Evolutionary conservation across 2,329 filamentous ascomycete genomes (phyloP), one percentile per base, ranked within the genome.

Genomic region (Neoscytalidium dimidiatum): DNA sequence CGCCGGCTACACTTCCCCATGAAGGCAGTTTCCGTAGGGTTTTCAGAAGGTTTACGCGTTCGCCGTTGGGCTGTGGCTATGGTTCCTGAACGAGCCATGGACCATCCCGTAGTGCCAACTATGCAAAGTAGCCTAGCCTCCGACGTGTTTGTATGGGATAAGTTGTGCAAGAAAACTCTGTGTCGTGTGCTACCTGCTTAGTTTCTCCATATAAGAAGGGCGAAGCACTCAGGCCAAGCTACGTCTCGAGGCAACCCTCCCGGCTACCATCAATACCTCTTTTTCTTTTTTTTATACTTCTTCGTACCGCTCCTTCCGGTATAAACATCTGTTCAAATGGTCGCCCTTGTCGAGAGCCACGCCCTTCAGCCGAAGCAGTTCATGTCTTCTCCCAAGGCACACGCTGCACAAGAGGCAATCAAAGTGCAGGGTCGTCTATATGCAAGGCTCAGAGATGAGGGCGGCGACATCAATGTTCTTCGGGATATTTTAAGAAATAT

Each of bases 111-210:
- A 43, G 35, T 58, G 53, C 38, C 35, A 44, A 28, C 56, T 60
- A 33, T 46, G 56, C 56, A 60, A 46, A 46, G 17, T 28, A 46
- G 35, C 41, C 28, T 60, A 33, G 56, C 28, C 56, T 44, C 56
- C 56, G 56, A 46, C 56, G 33, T 60, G 56, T 60, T 60, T 60
- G 56, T 46, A 46, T 60, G 56, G 43, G 23, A 60, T 60, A 60
- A 60, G 56, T 60, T 60, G 29, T 46, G 56, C 56, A 46, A 28
- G 23, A 44, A 44, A 26, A 23, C 11, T 33, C 38, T 46, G 56
- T 60, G 56, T 60, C 56, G 26, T 31, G 43, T 60, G 19, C 56
- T 60, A 46, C 26, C 41, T 48, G 17, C 26, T 44, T 33, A 14
- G 28, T 33, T 60, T 60, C 52, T 43, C 28, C 41, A 23, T 60